Evolutionary conservation across 768 basidiomycete genomes (phyloP), one percentile per base, ranked within the genome.

Genomic region (Naganishia vaughanmartiniae): DNA sequence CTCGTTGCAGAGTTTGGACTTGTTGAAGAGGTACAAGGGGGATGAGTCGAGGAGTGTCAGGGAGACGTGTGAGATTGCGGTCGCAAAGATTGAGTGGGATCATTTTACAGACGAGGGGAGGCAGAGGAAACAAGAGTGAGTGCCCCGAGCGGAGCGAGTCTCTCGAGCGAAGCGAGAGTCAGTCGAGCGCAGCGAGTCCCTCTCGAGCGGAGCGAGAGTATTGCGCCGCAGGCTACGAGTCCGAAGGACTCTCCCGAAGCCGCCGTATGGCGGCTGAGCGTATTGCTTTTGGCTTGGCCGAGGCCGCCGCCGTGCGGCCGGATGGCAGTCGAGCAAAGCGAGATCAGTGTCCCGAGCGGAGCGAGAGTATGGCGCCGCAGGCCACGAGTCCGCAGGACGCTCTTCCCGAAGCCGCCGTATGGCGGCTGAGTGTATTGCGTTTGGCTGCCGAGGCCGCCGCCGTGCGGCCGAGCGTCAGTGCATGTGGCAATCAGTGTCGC

Each of bases 61-160:
- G 42, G 96, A 99, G 83, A 99, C 96, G 0, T 97, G 94, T 81
- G 93, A 98, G 82, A 93, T 99, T 72, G 96, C 96, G 0, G 86
- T 98, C 51, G 91, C 88, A 7, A 96, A 93, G 85, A 94, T 99
- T 70, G 86, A 91, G 76, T 98, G 90, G 89, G 93, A 97, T 75
- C 77, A 82, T 69, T 65, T 65, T 30, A 80, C 79, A 24, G 77
- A 76, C 33, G 78, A 79, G 33, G 83, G 81, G 3, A 78, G 79
- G 75, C 72, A 65, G 75, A 75, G 79, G 66, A 36, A 71, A 69
- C 54, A 63, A 31, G 77, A 81, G 77, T 80, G 73, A 76, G 81
- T 76, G 17, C 0, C 1, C 46, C 34, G 21, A 56, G 24, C 21
- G 12, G 34, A 34, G 31, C 39, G 39, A 42, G 39, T n/a, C n/a